Evolutionary conservation across 2,329 filamentous ascomycete species (phyloP).

Genomic region (Alternaria dauci): DNA sequence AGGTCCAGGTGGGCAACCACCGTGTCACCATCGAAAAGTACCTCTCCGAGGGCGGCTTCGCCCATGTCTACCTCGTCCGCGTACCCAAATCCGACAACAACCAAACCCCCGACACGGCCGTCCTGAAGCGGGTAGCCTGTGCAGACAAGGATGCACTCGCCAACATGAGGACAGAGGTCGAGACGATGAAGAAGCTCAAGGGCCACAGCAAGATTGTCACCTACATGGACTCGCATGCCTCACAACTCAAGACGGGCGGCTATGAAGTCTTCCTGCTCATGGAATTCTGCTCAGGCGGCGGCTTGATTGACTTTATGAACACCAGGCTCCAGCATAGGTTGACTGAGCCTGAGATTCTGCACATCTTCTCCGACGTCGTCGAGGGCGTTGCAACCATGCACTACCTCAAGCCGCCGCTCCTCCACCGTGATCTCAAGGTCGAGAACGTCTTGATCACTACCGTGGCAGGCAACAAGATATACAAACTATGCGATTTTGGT

Average conservation of each 20-base stretch:
- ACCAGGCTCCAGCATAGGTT: slow-evolving; percentile 93
- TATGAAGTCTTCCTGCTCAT: slow-evolving; percentile 99
- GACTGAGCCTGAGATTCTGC: slow-evolving; percentile 95
- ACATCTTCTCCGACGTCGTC: slow-evolving; percentile 95
- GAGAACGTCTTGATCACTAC: slow-evolving; percentile 93
- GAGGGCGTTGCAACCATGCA: slow-evolving; percentile 99
- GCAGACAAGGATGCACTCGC: slow-evolving; percentile 94
- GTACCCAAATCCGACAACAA: slow-evolving; percentile 73
- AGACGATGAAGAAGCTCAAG: slow-evolving; percentile 99
- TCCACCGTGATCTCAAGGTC: slow-evolving; percentile 96
- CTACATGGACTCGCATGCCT: slow-evolving; percentile 98
- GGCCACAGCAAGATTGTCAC: slow-evolving; percentile 96
- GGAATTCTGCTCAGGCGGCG: slow-evolving; percentile 95
- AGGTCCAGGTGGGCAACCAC: slow-evolving; percentile 94
- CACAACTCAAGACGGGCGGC: slow-evolving; percentile 87
- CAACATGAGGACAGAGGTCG: slow-evolving; percentile 97
- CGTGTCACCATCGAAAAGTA: slow-evolving; percentile 96
- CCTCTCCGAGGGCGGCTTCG: slow-evolving; percentile 96
- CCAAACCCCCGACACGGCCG: slow-evolving; percentile 78
- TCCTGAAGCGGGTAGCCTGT: slow-evolving; percentile 94
- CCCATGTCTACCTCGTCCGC: slow-evolving; percentile 96
- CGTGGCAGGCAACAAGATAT: slow-evolving; percentile 71
- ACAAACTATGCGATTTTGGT: slow-evolving; percentile 98
- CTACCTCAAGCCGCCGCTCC: slow-evolving; percentile 90
- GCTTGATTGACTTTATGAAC: slow-evolving; percentile 99